Evolutionary conservation across 2,329 filamentous ascomycete species (phyloP).

Genomic region (Clathrospora elynae): DNA sequence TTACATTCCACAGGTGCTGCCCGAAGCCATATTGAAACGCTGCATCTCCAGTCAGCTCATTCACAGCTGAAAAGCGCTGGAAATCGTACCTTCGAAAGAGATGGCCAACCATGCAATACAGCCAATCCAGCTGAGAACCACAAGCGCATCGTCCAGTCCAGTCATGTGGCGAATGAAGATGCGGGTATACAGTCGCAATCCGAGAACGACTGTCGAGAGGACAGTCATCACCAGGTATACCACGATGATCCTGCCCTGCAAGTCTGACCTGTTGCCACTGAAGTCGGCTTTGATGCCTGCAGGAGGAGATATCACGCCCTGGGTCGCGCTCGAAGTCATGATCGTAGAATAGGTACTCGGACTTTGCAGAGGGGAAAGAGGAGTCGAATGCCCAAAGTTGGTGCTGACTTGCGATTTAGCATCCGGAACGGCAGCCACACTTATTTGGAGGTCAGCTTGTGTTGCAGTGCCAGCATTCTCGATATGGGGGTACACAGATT

Average conservation of each 20-base stretch:
- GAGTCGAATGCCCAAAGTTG: not conserved
- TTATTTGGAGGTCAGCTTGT: slow-evolving; percentile 11
- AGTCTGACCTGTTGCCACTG: slow-evolving; percentile 15
- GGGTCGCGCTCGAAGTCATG: slow-evolving; percentile 8
- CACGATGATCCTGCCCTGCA: slow-evolving; percentile 18
- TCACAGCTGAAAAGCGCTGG: not conserved
- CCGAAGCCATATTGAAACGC: slow-evolving; percentile 28
- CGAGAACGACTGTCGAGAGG: slow-evolving; percentile 18
- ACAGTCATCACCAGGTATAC: slow-evolving; percentile 19
- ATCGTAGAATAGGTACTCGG: not conserved
- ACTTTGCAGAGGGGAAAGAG: not conserved
- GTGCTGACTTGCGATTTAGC: slow-evolving; percentile 1
- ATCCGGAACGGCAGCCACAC: slow-evolving; percentile 7
- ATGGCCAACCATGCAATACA: slow-evolving; percentile 23
- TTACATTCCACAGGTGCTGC: slow-evolving; percentile 27
- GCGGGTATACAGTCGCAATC: slow-evolving; percentile 24
- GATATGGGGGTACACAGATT: slow-evolving; percentile 4
- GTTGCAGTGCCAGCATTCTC: slow-evolving; percentile 5
- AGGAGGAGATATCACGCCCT: slow-evolving; percentile 18
- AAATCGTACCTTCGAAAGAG: slow-evolving; percentile 14
- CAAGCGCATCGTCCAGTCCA: slow-evolving; percentile 22
- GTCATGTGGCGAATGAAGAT: slow-evolving; percentile 14
- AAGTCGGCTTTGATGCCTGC: slow-evolving; percentile 11
- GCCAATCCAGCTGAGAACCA: slow-evolving; percentile 21
- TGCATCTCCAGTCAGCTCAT: slow-evolving; percentile 6